A percentile compares a stretch with the other conserved stretches of the same genome.
These are phyloP conservation scores for Zelonia costaricensis DNA, from an alignment of 208 protist species.

Conservation along the genomic window DNA sequence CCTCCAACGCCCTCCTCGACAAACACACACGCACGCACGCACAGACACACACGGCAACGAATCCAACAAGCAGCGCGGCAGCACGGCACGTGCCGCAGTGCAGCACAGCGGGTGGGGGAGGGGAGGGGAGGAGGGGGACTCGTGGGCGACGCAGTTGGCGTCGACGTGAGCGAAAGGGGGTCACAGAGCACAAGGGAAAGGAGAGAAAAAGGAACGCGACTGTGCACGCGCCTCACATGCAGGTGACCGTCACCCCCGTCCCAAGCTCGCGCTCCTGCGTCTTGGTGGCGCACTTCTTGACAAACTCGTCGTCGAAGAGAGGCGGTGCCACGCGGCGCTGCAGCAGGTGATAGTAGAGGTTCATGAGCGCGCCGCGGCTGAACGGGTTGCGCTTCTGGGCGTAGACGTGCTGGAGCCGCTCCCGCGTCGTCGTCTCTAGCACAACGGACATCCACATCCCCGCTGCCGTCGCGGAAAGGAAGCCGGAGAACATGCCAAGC, in stretches of 20 bases:
- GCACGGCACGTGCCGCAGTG: no score
- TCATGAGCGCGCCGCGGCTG: slow-evolving; percentile 47
- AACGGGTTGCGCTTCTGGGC: slow-evolving; percentile 70
- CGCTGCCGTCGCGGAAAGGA: slow-evolving; percentile 29
- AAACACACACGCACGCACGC: no score
- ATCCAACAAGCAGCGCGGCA: no score
- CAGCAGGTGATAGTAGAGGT: slow-evolving; percentile 53
- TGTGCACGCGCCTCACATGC: slow-evolving; percentile 9
- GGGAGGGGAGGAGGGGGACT: no score
- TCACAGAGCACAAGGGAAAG: no score
- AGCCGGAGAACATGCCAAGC: slow-evolving; percentile 17
- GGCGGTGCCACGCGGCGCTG: slow-evolving; percentile 35
- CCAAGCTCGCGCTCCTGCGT: slow-evolving; percentile 41
- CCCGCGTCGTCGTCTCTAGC: slow-evolving; percentile 59
- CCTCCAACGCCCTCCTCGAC: no score
- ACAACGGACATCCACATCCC: slow-evolving; percentile 40
- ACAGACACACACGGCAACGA: no score
- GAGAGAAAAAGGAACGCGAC: not conserved
- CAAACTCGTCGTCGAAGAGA: slow-evolving; percentile 77
- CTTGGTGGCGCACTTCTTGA: slow-evolving; percentile 47
- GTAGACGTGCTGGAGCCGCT: slow-evolving; percentile 76
- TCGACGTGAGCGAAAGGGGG: no score
- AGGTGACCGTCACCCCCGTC: slow-evolving; percentile 33
- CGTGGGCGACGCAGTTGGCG: no score
- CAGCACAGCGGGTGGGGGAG: no score